Conservation (phyloP, 2,329 filamentous ascomycete genomes). For the Arthrinium puccinioides region DNA sequence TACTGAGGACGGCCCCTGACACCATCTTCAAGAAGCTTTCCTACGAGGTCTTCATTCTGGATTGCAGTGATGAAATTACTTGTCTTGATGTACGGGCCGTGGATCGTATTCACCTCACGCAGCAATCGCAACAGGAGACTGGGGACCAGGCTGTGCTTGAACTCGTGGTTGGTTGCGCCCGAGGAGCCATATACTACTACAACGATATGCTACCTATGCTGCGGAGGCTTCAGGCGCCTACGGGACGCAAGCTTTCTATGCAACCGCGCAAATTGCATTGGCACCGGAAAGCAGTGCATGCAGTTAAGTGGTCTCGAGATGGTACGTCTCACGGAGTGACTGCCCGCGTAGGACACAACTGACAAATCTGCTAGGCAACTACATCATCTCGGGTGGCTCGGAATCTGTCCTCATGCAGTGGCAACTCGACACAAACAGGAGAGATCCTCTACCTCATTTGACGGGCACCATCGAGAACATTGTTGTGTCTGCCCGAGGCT, state of each 20-base stretch:
- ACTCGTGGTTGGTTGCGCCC: constrained; percentile 67
- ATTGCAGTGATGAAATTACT: constrained; percentile 56
- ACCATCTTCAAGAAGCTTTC: constrained; percentile 32
- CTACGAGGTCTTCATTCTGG: constrained; percentile 52
- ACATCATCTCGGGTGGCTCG: constrained; percentile 84
- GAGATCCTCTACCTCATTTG: constrained; percentile 83
- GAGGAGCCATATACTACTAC: constrained; percentile 76
- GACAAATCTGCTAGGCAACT: constrained; percentile 57
- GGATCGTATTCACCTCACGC: constrained; percentile 22
- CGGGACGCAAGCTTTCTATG: constrained; percentile 38
- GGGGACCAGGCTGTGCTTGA: constrained; percentile 46
- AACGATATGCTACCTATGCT: constrained; percentile 62
- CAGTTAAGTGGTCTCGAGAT: constrained; percentile 87
- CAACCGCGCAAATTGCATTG: constrained; percentile 71
- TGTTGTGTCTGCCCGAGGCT: constrained; percentile 69
- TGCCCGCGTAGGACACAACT: not conserved
- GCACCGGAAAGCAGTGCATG: constrained; percentile 78
- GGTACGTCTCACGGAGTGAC: constrained; percentile 43
- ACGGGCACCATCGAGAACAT: constrained; percentile 79
- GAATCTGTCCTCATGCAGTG: constrained; percentile 87
- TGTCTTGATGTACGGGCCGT: constrained; percentile 55
- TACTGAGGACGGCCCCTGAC: constrained; percentile 24
- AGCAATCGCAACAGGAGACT: constrained; percentile 19
- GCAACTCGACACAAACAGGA: constrained; percentile 83
- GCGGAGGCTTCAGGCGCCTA: constrained; percentile 31